phyloP scores from a whole-genome alignment of 805 yeast species.

The Saturnispora sekii region DNA sequence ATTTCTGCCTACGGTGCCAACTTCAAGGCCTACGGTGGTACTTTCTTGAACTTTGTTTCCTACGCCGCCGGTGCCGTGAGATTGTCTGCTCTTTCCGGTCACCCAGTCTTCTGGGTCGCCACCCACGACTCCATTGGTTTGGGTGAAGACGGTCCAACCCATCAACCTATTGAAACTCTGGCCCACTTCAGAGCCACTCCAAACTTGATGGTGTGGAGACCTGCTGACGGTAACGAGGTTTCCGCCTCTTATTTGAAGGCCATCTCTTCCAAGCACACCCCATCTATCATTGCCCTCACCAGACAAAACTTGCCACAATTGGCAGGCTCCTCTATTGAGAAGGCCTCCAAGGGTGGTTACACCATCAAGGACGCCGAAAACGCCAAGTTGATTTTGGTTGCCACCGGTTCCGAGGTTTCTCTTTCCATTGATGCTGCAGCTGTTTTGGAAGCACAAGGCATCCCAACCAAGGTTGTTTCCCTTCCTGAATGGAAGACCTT shows the following conservation, averaged over 20 bases:
- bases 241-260: conserved; percentile 74
- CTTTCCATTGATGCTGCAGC: conserved; percentile 77
- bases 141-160: conserved; percentile 93
- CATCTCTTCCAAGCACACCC: conserved; percentile 51
- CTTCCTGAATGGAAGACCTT: conserved; percentile 89
- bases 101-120: conserved; percentile 79
- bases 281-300: conserved; percentile 66
- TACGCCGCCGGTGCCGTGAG: conserved; percentile 85
- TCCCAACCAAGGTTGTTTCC: conserved; percentile 78
- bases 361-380: conserved; percentile 47
- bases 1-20: conserved; percentile 83
- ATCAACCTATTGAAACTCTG: conserved; percentile 83
- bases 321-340: conserved; percentile 84
- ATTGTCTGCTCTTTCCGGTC: conserved; percentile 74
- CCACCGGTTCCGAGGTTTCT: conserved; percentile 93
- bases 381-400: conserved; percentile 67
- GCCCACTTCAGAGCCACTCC: conserved; percentile 83
- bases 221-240: conserved; percentile 86
- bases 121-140: conserved; percentile 86
- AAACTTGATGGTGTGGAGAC: conserved; percentile 81
- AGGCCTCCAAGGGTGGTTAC: conserved; percentile 94
- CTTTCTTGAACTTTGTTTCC: conserved; percentile 87
- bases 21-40: conserved; percentile 89
- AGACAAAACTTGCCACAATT: conserved; percentile 91
- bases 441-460: conserved; percentile 52